Evolutionary conservation across 805 yeast species (phyloP), one percentile per base, ranked within the genome.

Genomic region (Saccharomycopsis fibuligera): DNA sequence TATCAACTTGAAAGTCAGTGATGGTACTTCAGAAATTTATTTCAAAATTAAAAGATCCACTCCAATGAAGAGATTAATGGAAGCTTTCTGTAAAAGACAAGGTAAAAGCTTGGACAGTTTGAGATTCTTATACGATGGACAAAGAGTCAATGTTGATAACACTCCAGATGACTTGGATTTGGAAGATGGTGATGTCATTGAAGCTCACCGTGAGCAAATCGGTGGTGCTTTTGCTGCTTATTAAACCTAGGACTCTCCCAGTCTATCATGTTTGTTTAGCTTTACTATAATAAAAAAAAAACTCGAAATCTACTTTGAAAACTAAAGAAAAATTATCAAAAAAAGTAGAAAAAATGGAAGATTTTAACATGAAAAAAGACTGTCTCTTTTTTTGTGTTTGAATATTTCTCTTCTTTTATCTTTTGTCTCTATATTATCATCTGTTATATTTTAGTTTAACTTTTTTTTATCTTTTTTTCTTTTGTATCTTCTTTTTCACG

Each of bases 81-180:
- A 91, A 62, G 96, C 97, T 10, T 93, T 91, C 66, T 95, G 98
- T 66, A 90, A 90, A 70, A 86, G 99, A 73, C 96, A 91, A 63
- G 98, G 98, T 39, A 91, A 91, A 66, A 80, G 84, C 56, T 69
- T 84, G 62, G 79, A 77, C 57, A 79, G 91, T 45, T 72, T 93
- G 64, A 80, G 98, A 66, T 93, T 93, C 66, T 73, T 93, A 61
- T 83, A 83, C 63, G 99, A 93, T 57, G 99, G 99, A 55, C 85
- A 88, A 58, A 81, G 98, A 62, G 81, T 93, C 52, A 74, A 77
- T 55, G 85, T 90, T 8, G 90, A 84, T 51, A 88, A 86, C 60
- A 93, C 99, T 3, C 98, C 99, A 5, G 95, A 86, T 36, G 86
- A 81, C 55, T 75, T 93, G 60, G 98, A 88, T 45, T 81, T 93